Base-by-base conservation (phyloP, 257 asterid species). In the Haberlea rhodopensis region DNA sequence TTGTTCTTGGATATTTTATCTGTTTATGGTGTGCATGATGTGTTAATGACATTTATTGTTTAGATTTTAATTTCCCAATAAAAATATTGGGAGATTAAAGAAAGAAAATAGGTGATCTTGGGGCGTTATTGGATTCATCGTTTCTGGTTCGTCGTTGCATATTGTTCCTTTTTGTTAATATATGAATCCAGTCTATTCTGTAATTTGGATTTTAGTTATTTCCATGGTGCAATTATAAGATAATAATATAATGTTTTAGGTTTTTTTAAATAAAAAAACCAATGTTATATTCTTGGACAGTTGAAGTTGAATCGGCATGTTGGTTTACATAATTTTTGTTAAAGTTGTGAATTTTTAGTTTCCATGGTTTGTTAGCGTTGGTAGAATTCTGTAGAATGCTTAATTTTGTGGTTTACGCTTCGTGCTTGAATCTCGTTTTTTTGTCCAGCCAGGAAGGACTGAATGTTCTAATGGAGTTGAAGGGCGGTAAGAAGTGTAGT, bases 401-500 rank as follows among this genome's bases (percentile, higher is more conserved):
- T 64, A 6, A 2, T 27, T 4, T 19, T 58, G 45, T 15, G 22
- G 20, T 0, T 46, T 25, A 22, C 27, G 25, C 8, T 24, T 37
- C 27, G 16, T 13, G 5, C 8, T 18, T 53, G 18, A 70, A 19
- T 26, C 53, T 62, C 18, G 11, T 54, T 65, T 62, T 22, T 7
- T 70, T 73, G 49, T 62, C 31, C 57, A 5, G 34, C 1, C 82
- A 79, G 75, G 76, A 19, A 66, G 3, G 75, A 67, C 28, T 80
- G 87, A 59, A 85, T 85, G 92, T 65, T 66, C 79, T 81, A 71
- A 85, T 85, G 92, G 92, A 85, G 76, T 66, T 80, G 6, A 75
- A 84, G 65, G 85, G 94, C 68, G 96, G 95, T 63, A 83, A 83
- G 46, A 80, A 84, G 83, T 85, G 94, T 24, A 89, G 89, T 20